Percentiles rank a stretch among this genome's conserved stretches.
Evolutionary conservation across 2,329 filamentous ascomycete genomes (phyloP).

Genomic region (Ustulina deusta): DNA sequence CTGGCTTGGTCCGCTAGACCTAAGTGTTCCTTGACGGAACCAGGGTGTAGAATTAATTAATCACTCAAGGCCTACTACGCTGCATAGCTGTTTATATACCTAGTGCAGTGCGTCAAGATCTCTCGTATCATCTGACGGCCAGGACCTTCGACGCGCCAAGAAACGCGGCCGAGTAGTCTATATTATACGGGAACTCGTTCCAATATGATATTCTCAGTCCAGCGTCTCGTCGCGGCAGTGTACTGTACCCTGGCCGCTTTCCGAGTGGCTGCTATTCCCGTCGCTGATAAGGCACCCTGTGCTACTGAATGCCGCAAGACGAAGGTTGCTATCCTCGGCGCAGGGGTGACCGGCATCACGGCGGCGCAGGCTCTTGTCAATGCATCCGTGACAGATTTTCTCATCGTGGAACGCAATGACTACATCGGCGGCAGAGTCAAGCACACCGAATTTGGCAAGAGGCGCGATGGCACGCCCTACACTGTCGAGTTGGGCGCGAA

Average conservation of each 20-base stretch:
- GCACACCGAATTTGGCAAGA: slow-evolving; percentile 68
- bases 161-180: not conserved
- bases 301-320: slow-evolving; percentile 50
- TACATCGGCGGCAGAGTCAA: slow-evolving; percentile 71
- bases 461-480: slow-evolving; percentile 63
- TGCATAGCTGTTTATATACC: not conserved
- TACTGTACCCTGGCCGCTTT: slow-evolving; percentile 21
- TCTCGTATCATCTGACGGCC: not conserved
- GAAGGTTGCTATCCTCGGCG: slow-evolving; percentile 62
- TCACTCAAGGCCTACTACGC: not conserved
- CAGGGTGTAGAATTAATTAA: slow-evolving; percentile 4
- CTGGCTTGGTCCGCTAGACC: slow-evolving; percentile 3
- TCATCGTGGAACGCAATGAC: slow-evolving; percentile 73
- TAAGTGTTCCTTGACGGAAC: not conserved
- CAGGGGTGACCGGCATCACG: slow-evolving; percentile 72
- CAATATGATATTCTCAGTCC: slow-evolving; percentile 23
- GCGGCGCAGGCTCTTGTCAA: slow-evolving; percentile 73
- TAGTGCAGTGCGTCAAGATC: not conserved
- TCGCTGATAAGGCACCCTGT: not conserved
- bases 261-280: slow-evolving; percentile 25
- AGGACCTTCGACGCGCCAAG: not conserved
- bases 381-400: slow-evolving; percentile 70
- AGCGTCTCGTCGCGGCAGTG: slow-evolving; percentile 28
- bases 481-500: slow-evolving; percentile 75
- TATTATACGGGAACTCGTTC: not conserved